These are phyloP conservation scores for Ammopiptanthus mongolicus DNA, from an alignment of 306 rosid species.

Conservation along the genomic window DNA sequence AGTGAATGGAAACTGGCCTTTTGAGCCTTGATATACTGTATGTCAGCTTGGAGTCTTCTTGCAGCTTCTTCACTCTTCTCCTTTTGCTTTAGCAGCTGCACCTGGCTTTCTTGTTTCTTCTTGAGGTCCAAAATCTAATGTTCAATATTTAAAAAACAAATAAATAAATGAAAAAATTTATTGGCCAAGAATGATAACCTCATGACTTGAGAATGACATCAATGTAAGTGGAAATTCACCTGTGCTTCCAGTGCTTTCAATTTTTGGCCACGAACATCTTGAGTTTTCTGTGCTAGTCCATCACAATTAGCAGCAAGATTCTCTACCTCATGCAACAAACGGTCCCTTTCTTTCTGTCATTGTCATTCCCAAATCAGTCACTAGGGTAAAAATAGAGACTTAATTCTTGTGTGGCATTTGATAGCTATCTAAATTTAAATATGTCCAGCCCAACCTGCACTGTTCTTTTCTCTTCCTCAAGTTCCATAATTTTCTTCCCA, in stretches of 20 bases:
- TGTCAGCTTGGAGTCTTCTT: slow-evolving; percentile 70
- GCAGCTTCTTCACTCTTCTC: slow-evolving; percentile 85
- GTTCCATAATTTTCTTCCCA: slow-evolving; percentile 66
- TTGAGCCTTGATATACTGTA: slow-evolving; percentile 70
- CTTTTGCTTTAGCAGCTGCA: slow-evolving; percentile 66
- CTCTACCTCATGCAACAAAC: slow-evolving; percentile 62
- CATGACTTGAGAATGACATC: slow-evolving; percentile 1
- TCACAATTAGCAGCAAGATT: slow-evolving; percentile 54
- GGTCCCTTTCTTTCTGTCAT: slow-evolving; percentile 72
- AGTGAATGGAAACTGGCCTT: slow-evolving; percentile 45
- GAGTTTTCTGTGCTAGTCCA: slow-evolving; percentile 46
- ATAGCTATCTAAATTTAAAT: slow-evolving; percentile 18
- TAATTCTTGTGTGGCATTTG: neutral
- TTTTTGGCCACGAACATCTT: slow-evolving; percentile 54
- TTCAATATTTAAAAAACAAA: slow-evolving; percentile 8
- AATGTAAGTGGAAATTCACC: slow-evolving; percentile 33
- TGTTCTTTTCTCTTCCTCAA: slow-evolving; percentile 74
- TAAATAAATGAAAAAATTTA: neutral
- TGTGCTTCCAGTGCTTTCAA: slow-evolving; percentile 64
- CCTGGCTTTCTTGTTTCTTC: slow-evolving; percentile 79
- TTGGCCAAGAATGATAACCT: slow-evolving; percentile 8
- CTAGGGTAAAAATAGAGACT: slow-evolving; percentile 2
- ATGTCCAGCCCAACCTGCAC: slow-evolving; percentile 48
- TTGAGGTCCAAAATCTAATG: slow-evolving; percentile 66
- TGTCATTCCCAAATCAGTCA: slow-evolving; percentile 28